Conservation (phyloP, 225 moss, liverwort and hornwort species). For the Physcomitrellopsis africana region DNA sequence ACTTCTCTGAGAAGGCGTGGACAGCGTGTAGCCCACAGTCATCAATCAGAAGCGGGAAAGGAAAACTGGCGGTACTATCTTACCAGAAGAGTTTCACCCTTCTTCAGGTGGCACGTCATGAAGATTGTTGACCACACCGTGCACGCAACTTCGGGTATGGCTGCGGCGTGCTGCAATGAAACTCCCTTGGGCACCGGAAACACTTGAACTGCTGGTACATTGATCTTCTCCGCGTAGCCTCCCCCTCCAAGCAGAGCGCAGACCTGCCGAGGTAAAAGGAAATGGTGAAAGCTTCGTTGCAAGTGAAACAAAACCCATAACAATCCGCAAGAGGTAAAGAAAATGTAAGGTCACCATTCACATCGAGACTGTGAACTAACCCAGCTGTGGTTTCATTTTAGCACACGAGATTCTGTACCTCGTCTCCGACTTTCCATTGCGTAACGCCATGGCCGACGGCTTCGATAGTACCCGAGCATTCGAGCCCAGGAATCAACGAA, state of each 20-base stretch:
- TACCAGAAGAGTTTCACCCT: slow-evolving; percentile 74
- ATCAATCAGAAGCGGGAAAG: neutral
- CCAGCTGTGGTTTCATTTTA: too few relatives aligned
- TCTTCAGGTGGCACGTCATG: slow-evolving; percentile 64
- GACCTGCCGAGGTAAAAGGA: slow-evolving; percentile 42
- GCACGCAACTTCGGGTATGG: slow-evolving; percentile 68
- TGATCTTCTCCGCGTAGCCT: slow-evolving; percentile 77
- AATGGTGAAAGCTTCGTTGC: neutral
- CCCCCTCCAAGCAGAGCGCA: slow-evolving; percentile 78
- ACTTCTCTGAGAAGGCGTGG: neutral
- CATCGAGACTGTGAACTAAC: too few relatives aligned
- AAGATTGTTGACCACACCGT: slow-evolving; percentile 90
- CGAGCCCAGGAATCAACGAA: slow-evolving; percentile 68
- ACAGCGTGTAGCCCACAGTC: neutral
- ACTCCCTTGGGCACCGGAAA: slow-evolving; percentile 75
- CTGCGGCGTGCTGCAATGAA: slow-evolving; percentile 57
- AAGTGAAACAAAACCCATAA: neutral
- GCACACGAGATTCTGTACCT: slow-evolving; percentile 39
- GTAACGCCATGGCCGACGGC: slow-evolving; percentile 63
- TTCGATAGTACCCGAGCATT: slow-evolving; percentile 77
- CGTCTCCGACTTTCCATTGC: slow-evolving; percentile 77
- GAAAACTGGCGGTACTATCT: neutral
- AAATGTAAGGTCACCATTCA: too few relatives aligned
- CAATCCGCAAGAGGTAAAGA: too few relatives aligned
- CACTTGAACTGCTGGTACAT: slow-evolving; percentile 55